These are phyloP conservation scores for Talaromyces sp. DNA, from an alignment of 2,329 filamentous ascomycete genomes.

Conservation along the genomic window DNA sequence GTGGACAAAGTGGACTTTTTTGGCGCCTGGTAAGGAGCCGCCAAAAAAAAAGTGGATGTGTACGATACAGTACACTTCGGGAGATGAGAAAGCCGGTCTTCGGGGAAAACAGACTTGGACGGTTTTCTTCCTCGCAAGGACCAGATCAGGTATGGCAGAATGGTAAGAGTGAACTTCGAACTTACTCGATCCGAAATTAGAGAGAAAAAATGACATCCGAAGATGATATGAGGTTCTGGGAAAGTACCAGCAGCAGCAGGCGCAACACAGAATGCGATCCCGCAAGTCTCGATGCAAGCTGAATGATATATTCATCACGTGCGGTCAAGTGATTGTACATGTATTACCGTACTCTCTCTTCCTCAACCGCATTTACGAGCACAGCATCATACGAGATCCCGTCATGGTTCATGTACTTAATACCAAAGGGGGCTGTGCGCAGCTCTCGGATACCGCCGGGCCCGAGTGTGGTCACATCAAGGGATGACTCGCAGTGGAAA, in stretches of 20 bases:
- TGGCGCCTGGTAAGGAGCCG: constrained; percentile 1
- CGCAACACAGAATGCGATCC: neutral
- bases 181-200: neutral
- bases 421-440: constrained; percentile 9
- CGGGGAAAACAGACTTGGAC: neutral
- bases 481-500: constrained; percentile 1
- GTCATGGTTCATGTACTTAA: constrained; percentile 1
- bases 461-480: constrained; percentile 7
- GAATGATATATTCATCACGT: neutral
- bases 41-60: constrained; percentile 6
- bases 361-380: neutral
- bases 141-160: neutral
- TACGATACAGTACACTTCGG: constrained; percentile 2
- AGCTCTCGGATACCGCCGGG: constrained; percentile 25
- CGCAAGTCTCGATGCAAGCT: neutral
- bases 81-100: neutral
- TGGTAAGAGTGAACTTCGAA: neutral
- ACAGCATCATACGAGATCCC: neutral
- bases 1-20: constrained; percentile 17
- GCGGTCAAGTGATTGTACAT: neutral
- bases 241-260: neutral
- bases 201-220: neutral
- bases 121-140: neutral
- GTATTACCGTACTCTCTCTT: constrained; percentile 1
- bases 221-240: neutral